phyloP scores from a whole-genome alignment of 2,329 filamentous ascomycete genomes.

The Alternaria hordeiaustralica region DNA sequence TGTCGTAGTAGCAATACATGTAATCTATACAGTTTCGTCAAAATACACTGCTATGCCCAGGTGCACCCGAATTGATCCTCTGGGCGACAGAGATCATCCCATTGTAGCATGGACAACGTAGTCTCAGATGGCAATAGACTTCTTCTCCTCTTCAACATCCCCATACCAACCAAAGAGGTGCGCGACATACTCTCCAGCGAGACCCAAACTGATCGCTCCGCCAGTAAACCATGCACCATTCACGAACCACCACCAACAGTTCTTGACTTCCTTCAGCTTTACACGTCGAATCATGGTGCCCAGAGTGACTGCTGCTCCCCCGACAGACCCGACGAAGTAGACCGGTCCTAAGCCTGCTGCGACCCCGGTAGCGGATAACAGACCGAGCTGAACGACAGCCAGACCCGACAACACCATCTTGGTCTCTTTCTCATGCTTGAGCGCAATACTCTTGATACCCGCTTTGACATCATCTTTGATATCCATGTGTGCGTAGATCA shows the following conservation, averaged over 20 bases:
- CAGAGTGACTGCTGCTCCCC: constrained; percentile 61
- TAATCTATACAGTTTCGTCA: background rate
- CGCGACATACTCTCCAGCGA: constrained; percentile 61
- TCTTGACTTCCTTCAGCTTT: constrained; percentile 61
- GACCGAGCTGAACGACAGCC: constrained; percentile 70
- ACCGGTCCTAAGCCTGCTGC: constrained; percentile 65
- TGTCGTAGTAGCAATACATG: background rate
- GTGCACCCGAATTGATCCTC: background rate
- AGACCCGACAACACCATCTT: constrained; percentile 77
- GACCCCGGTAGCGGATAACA: constrained; percentile 73
- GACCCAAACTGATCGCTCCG: constrained; percentile 62
- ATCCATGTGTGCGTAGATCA: constrained; percentile 94
- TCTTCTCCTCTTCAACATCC: constrained; percentile 10
- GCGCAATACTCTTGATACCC: constrained; percentile 86
- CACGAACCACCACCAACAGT: constrained; percentile 71
- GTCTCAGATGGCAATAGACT: background rate
- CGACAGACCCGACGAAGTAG: constrained; percentile 65
- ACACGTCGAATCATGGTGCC: constrained; percentile 67
- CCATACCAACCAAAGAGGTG: constrained; percentile 36
- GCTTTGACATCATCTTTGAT: constrained; percentile 84
- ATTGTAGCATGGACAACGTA: fast-evolving
- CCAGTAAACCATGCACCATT: constrained; percentile 68
- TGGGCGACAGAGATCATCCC: background rate
- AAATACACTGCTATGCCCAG: background rate
- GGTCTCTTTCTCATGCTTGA: constrained; percentile 78